A percentile compares a stretch with the other conserved stretches of the same genome.
Evolutionary conservation across 2,329 filamentous ascomycete species (phyloP).

Genomic region (Verticillium tricorpus): DNA sequence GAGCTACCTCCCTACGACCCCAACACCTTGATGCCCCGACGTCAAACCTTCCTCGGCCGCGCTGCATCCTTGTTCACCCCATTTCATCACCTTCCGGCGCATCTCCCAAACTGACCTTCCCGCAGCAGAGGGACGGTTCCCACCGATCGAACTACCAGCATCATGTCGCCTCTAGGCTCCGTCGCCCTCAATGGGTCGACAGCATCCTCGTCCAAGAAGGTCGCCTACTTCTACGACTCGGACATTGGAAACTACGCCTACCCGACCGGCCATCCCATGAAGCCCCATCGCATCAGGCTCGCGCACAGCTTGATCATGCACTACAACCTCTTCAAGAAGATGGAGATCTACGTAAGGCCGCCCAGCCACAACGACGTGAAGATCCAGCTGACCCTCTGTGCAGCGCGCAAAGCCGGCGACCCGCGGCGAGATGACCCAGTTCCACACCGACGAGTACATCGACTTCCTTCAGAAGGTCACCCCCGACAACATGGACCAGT

Average conservation of each 20-base stretch:
- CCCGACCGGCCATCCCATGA: constrained; percentile 96
- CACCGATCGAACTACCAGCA: background rate
- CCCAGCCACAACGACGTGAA: constrained; percentile 27
- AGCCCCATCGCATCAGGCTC: constrained; percentile 90
- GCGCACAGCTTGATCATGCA: constrained; percentile 96
- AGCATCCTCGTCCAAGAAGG: constrained; percentile 61
- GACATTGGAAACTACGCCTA: constrained; percentile 99
- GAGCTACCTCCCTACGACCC: background rate
- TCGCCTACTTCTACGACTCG: constrained; percentile 97
- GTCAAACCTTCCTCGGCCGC: background rate
- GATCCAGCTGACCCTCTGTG: constrained; percentile 1
- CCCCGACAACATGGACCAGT: constrained; percentile 96
- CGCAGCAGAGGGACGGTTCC: background rate
- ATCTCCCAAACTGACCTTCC: background rate
- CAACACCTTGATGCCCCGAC: background rate
- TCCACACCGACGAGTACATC: constrained; percentile 93
- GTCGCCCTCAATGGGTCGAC: constrained; percentile 38
- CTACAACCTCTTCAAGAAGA: constrained; percentile 92
- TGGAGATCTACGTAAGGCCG: constrained; percentile 77
- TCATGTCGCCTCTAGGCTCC: constrained; percentile 30
- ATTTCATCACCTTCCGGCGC: background rate
- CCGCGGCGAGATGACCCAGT: constrained; percentile 85
- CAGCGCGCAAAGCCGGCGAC: constrained; percentile 83
- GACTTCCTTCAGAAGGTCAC: constrained; percentile 94
- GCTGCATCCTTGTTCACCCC: background rate